A percentile compares a stretch with the other conserved stretches of the same genome.
These are phyloP conservation scores for Colletotrichum lini DNA, from an alignment of 2,329 filamentous ascomycete species.

Conservation along the genomic window DNA sequence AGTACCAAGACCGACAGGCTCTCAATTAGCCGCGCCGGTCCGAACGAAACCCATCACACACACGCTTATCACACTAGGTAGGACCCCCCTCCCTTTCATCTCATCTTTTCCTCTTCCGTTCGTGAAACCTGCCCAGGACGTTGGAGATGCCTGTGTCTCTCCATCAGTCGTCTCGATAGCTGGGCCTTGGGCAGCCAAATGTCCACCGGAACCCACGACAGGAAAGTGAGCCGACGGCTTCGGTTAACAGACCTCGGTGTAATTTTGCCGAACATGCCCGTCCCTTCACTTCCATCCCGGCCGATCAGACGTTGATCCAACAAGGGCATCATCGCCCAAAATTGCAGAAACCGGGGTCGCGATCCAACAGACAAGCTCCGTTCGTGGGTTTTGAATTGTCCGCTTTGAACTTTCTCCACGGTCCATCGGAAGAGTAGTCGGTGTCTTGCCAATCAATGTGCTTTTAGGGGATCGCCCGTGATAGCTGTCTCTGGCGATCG, in stretches of 20 bases:
- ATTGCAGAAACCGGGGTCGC: not conserved
- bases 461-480: not conserved
- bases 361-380: not conserved
- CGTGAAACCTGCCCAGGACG: conserved; percentile 5
- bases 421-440: not conserved
- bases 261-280: not conserved
- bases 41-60: conserved; percentile 17
- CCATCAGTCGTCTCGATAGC: not conserved
- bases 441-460: not conserved
- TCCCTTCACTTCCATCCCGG: not conserved
- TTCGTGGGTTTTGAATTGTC: conserved; percentile 36
- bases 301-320: not conserved
- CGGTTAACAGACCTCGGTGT: conserved; percentile 6
- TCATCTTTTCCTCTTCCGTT: conserved; percentile 25
- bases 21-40: conserved; percentile 38
- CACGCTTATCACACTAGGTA: conserved; percentile 22
- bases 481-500: not conserved
- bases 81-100: conserved; percentile 19
- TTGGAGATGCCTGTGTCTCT: not conserved
- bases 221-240: not conserved
- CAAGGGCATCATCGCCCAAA: not conserved
- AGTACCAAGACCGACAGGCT: conserved; percentile 15
- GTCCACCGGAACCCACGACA: not conserved
- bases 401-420: not conserved
- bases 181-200: not conserved